Evolutionary conservation across 2,329 filamentous ascomycete genomes (phyloP).

Genomic region (Aspergillus sp.): DNA sequence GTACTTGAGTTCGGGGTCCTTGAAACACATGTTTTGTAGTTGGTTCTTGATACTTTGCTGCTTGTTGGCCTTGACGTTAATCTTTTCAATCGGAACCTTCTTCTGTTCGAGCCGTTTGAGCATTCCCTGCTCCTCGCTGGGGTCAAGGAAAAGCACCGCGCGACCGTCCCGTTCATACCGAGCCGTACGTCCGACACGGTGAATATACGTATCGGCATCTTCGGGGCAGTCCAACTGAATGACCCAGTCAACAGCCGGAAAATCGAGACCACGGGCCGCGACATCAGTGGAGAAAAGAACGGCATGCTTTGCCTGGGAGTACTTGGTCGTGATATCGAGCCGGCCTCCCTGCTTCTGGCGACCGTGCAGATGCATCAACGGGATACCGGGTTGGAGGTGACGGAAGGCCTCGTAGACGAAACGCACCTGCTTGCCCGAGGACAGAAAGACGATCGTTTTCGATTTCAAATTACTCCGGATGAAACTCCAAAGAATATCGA

Average conservation of each 20-base stretch:
- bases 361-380: slow-evolving; percentile 87
- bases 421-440: slow-evolving; percentile 91
- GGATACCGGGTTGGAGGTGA: slow-evolving; percentile 90
- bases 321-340: slow-evolving; percentile 81
- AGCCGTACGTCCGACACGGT: slow-evolving; percentile 92
- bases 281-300: slow-evolving; percentile 96
- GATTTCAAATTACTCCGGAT: slow-evolving; percentile 85
- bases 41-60: slow-evolving; percentile 81
- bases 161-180: slow-evolving; percentile 84
- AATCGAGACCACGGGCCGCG: slow-evolving; percentile 89
- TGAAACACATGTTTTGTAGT: slow-evolving; percentile 92
- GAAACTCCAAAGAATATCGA: slow-evolving; percentile 91
- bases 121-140: slow-evolving; percentile 92
- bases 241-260: slow-evolving; percentile 96
- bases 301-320: slow-evolving; percentile 74
- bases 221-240: slow-evolving; percentile 98
- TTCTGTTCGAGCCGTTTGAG: slow-evolving; percentile 78
- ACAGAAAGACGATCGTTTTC: slow-evolving; percentile 94
- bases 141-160: slow-evolving; percentile 87
- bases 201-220: slow-evolving; percentile 96
- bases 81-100: slow-evolving; percentile 82
- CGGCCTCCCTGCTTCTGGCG: slow-evolving; percentile 89
- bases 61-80: slow-evolving; percentile 86
- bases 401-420: slow-evolving; percentile 94
- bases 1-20: slow-evolving; percentile 90